Evolutionary conservation across 148 eudicot species (phyloP), one percentile per base, ranked within the genome.

Genomic region (Rhododendron ovatum): DNA sequence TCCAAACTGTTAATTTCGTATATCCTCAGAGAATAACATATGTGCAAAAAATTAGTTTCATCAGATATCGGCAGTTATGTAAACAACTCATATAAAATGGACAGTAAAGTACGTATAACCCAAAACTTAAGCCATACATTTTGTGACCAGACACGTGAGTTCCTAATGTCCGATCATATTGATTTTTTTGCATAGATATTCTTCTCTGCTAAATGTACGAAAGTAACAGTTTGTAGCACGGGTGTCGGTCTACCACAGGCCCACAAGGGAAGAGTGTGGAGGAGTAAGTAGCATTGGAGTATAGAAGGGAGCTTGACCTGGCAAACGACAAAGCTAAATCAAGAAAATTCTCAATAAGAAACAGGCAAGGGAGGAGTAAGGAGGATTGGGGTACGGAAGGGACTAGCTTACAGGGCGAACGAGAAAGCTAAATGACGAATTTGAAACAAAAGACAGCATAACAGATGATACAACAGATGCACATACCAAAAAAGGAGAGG

Each of bases 371-470:
- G 24, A 57, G 63, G 63, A 57, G 24, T 18, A 57, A 57, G 71
- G 71, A 65, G 71, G 14, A 65, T 24, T n/a, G 28, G 71, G 33
- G 71, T 24, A 24, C 0, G 71, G 13, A 65, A 24, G 71, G 30
- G 30, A 65, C 28, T 22, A 41, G 45, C 45, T 41, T 41, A 41
- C 45, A 2, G 4, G 28, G 13, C 9, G 63, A 65, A n/a, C 1
- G 71, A 79, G 82, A 79, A 79, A 7, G 63, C 15, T 50, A 50
- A 50, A 80, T 80, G 63, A 80, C 51, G 39, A 80, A 80, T 53
- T 50, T 51, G 63, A 80, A 61, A 26, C 45, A 55, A 53, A 41
- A 57, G 17, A 80, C 26, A 10, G 28, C 83, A 55, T 30, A 63
- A 45, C 69, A 55, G 83, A 48, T 5, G 47, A 35, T 41, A 35